Percentiles rank a stretch among this genome's conserved stretches.
Evolutionary conservation across 176 grass and related monocot species (phyloP).

Genomic region (Leersia perrieri): DNA sequence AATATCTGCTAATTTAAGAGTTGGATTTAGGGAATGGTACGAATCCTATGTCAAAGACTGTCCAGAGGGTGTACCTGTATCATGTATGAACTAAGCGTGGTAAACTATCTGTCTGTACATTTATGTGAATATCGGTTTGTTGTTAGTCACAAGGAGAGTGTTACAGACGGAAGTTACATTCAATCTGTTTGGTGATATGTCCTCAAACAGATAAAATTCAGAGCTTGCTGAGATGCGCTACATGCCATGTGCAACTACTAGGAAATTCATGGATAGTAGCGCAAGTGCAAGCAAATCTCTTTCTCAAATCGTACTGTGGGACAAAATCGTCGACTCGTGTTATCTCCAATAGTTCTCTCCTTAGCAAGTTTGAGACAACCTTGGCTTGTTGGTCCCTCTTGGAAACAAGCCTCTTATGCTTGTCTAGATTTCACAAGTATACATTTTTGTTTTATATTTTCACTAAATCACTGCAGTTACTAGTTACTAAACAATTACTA

Average conservation of each 20-base stretch:
- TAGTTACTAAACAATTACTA: not conserved
- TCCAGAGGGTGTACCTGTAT: not conserved
- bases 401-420: not conserved
- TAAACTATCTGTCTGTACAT: not conserved
- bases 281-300: not conserved
- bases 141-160: not conserved
- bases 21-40: not conserved
- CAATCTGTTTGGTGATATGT: not conserved
- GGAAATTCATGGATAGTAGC: conserved; percentile 10
- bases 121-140: not conserved
- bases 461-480: not conserved
- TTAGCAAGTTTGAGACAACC: not conserved
- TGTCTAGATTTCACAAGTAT: not conserved
- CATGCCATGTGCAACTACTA: not conserved
- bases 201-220: not conserved
- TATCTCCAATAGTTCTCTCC: not conserved
- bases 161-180: not conserved
- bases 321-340: not conserved
- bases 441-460: not conserved
- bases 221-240: not conserved
- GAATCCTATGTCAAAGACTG: not conserved
- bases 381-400: not conserved
- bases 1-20: not conserved
- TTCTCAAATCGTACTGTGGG: not conserved
- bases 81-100: not conserved